Base-by-base conservation (phyloP, 2,329 filamentous ascomycete genomes). In the Dryadomyces sulphureus region DNA sequence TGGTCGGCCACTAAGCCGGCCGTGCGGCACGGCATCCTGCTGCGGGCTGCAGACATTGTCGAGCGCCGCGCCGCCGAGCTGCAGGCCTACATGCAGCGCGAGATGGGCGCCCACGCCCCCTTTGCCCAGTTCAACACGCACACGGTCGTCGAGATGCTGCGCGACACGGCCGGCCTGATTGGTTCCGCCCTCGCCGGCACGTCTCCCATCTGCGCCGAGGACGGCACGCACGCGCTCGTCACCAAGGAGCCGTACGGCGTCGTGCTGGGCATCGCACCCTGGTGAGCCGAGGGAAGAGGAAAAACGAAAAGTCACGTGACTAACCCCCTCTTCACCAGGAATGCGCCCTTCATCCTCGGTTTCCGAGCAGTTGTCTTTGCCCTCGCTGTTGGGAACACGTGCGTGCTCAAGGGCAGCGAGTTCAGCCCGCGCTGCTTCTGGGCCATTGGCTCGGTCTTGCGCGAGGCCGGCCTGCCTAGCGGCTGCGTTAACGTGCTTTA, bases 221-320 rank as follows among this genome's bases (percentile, higher is more conserved):
- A n/a, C 1, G 45, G 41, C 0, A 45, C 21, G 1, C 44, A 38
- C 3, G 84, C 79, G 0, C 66, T 92, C 53, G 64, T 93, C 4
- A 62, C 80, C 52, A 81, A 79, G 57, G 83, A 89, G 61, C 85
- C 87, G 0, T 87, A 77, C 54, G 87, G 87, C 1, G 85, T 92
- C 7, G 70, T 89, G 16, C 65, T 93, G 25, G 79, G 77, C 3
- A 87, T 93, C 60, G 84, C 82, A 2, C 84, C 87, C 9, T 94
- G 87, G 86, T 88, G 7, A 11, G 41, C n/a, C n/a, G n/a, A n/a
- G n/a, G n/a, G n/a, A n/a, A n/a, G n/a, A n/a, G n/a, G n/a, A n/a
- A n/a, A n/a, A n/a, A n/a, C n/a, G n/a, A n/a, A n/a, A n/a, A n/a
- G n/a, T n/a, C 32, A 21, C 9, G 2, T 20, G n/a, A 22, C 16